Base-by-base conservation (phyloP, 2,329 filamentous ascomycete species). In the Sporothrix brasiliensis region DNA sequence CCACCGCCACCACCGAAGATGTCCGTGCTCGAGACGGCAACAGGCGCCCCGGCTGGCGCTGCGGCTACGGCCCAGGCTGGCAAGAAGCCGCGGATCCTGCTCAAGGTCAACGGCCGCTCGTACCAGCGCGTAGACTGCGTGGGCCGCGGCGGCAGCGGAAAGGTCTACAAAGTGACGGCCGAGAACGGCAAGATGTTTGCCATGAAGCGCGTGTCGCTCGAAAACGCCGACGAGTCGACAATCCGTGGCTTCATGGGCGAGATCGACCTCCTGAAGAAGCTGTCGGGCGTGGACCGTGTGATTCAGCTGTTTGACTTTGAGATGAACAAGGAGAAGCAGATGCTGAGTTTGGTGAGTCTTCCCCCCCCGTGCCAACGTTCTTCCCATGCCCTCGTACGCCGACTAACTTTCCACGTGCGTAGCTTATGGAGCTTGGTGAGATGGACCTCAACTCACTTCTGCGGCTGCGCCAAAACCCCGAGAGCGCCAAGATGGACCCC, bases 361-460 rank as follows among this genome's bases (percentile, higher is more conserved):
- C 30, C 30, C 30, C 30, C n/a, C 34, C 34, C 47, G 11, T 34
- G 9, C 39, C 27, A 30, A 30, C 27, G 27, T 3, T 30, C 27
- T 30, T 30, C 27, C 27, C 3, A 30, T 30, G 27, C 27, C 27
- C 27, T 56, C 47, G 11, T 56, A 56, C 19, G 7, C 11, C 52
- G 3, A n/a, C 50, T 67, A 34, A 39, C 6, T 39, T 52, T 0
- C 41, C 10, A 44, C 41, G 34, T 9, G 21, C 1, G 7, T 41
- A 93, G 91, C 88, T 99, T 71, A 97, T 99, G 94, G 95, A 99
- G 81, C 92, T 97, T 78, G 95, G 95, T 74, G 95, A 99, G 81
- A 88, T 94, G 27, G 95, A 99, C 79, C 87, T 99, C 76, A 92
- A 96, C 77, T 92, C 91, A 69, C 89, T 98, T 69, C 86, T 99